These are phyloP conservation scores for Erigeron philadelphicus DNA, from an alignment of 140 eudicot genomes.

Conservation along the genomic window DNA sequence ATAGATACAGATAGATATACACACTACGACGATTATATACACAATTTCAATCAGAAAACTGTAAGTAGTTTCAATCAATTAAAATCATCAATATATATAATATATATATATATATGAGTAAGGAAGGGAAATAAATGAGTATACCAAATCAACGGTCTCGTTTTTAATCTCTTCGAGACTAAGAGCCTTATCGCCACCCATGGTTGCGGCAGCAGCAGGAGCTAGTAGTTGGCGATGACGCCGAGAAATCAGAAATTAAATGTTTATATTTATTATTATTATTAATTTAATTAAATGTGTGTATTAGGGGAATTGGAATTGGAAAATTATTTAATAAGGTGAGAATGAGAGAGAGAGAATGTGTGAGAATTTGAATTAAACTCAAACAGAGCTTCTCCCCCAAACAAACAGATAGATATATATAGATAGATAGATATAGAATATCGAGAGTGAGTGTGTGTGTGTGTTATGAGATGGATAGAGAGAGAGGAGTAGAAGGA, in stretches of 20 bases:
- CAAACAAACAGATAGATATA: no score
- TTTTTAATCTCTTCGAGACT: constrained; percentile 81
- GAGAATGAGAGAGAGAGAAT: constrained; percentile 11
- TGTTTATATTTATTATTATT: not conserved
- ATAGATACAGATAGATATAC: no score
- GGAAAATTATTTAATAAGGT: constrained; percentile 19
- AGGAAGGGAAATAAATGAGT: not conserved
- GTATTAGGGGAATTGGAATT: constrained; percentile 12
- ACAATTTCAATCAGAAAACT: no score
- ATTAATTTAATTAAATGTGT: not conserved
- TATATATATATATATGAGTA: not conserved
- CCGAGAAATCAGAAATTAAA: not conserved
- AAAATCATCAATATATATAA: not conserved
- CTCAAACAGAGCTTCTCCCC: no score
- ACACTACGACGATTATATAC: no score
- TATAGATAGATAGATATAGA: not conserved
- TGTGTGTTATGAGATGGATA: no score
- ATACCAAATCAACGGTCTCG: constrained; percentile 89
- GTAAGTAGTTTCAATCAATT: not conserved
- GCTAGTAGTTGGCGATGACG: not conserved
- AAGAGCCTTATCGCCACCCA: constrained; percentile 57
- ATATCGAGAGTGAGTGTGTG: not conserved
- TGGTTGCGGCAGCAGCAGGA: constrained; percentile 9
- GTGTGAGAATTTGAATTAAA: not conserved
- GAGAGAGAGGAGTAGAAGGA: no score